Conservation (phyloP, 805 yeast species). For the Lachancea waltii region DNA sequence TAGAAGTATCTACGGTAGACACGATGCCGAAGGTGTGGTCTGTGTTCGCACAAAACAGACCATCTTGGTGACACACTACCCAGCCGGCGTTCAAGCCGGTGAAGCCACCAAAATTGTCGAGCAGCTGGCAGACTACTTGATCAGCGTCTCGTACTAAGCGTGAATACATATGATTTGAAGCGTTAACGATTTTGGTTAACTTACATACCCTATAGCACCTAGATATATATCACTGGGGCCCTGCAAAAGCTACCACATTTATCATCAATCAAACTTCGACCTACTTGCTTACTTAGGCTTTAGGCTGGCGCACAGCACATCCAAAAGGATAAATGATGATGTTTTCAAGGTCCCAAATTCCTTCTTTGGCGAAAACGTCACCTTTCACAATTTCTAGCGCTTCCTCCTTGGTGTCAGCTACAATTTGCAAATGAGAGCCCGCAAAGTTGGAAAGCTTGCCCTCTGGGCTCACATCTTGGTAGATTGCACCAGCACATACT, state of each 20-base stretch:
- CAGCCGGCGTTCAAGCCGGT: constrained; percentile 84
- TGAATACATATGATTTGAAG: neutral
- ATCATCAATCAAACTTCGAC: neutral
- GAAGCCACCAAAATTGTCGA: constrained; percentile 94
- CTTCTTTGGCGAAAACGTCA: constrained; percentile 57
- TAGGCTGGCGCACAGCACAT: constrained; percentile 39
- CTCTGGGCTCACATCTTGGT: constrained; percentile 38
- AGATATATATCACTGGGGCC: too few relatives aligned
- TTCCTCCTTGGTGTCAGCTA: constrained; percentile 60
- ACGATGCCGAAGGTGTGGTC: constrained; percentile 80
- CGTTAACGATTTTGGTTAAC: too few relatives aligned
- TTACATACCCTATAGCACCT: neutral
- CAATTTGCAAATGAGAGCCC: constrained; percentile 59
- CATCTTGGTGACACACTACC: constrained; percentile 88
- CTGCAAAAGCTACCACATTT: neutral
- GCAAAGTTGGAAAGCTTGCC: constrained; percentile 47
- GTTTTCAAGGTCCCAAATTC: constrained; percentile 70
- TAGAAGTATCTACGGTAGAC: constrained; percentile 89
- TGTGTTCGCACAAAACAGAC: constrained; percentile 94
- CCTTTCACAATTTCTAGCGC: constrained; percentile 54
- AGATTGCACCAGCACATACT: constrained; percentile 48
- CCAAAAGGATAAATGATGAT: constrained; percentile 52
- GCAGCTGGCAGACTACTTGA: constrained; percentile 90
- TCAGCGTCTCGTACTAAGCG: constrained; percentile 69
- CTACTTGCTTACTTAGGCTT: neutral